A percentile compares a stretch with the other conserved stretches of the same genome.
Evolutionary conservation across 352 stramenopile genomes (phyloP).

Genomic region (Phytophthora sp.): DNA sequence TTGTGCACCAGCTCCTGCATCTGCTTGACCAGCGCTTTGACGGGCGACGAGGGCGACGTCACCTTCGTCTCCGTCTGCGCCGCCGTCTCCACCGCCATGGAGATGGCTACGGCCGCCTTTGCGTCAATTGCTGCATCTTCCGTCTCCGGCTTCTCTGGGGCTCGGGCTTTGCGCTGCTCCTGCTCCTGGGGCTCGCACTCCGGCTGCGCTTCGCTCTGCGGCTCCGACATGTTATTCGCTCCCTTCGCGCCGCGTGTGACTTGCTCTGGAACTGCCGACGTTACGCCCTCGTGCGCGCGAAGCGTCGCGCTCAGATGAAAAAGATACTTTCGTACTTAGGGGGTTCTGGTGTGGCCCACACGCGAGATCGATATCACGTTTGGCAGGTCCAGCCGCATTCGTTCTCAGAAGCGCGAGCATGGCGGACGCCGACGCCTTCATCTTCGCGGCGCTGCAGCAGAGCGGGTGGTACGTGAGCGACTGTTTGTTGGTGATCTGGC

Average conservation of each 20-base stretch:
- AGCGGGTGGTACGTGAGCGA: conserved; percentile 48
- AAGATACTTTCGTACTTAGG: conserved; percentile 14
- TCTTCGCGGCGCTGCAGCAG: conserved; percentile 58
- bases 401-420: conserved; percentile 21
- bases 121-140: background rate
- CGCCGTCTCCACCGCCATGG: background rate
- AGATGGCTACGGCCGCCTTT: background rate
- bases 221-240: background rate
- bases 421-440: conserved; percentile 52
- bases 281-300: background rate
- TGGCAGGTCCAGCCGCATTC: too few species aligned
- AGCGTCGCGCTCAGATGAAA: background rate
- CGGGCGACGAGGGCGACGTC: conserved; percentile 32
- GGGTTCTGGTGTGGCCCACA: background rate
- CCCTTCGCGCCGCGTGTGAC: background rate
- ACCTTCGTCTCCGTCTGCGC: background rate
- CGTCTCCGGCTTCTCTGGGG: background rate
- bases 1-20: conserved; percentile 67
- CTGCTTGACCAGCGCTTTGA: conserved; percentile 57
- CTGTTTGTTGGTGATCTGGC: too few species aligned
- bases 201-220: conserved; percentile 3
- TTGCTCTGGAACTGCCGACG: conserved; percentile 2
- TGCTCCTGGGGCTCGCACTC: conserved; percentile 18
- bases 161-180: background rate
- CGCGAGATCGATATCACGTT: background rate